Conservation (phyloP, 345 rosid species). For the Salix arbutifolia region DNA sequence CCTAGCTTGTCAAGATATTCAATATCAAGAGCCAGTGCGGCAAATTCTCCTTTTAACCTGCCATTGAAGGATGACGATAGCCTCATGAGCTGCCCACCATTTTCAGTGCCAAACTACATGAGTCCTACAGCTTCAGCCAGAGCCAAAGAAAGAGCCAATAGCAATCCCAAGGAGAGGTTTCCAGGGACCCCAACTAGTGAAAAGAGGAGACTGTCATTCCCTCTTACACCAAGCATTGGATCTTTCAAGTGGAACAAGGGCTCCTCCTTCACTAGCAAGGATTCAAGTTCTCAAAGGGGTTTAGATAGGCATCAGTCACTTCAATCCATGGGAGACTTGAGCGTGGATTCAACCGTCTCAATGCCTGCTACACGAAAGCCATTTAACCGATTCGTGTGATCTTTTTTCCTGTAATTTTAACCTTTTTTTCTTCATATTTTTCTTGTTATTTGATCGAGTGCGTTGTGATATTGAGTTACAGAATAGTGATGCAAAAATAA, state of each 20-base stretch:
- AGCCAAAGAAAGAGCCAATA: constrained; percentile 70
- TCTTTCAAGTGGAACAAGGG: constrained; percentile 83
- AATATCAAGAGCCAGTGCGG: constrained; percentile 53
- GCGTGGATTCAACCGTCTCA: constrained; percentile 77
- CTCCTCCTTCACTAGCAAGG: constrained; percentile 55
- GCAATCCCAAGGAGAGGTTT: constrained; percentile 65
- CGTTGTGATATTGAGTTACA: constrained; percentile 36
- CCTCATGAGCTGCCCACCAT: constrained; percentile 85
- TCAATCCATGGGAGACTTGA: constrained; percentile 54
- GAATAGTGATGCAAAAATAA: constrained; percentile 20
- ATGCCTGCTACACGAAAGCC: constrained; percentile 76
- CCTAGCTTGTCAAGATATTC: constrained; percentile 55
- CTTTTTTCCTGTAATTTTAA: constrained; percentile 8
- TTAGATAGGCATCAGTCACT: constrained; percentile 14
- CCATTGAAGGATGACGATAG: constrained; percentile 87
- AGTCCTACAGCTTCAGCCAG: constrained; percentile 71
- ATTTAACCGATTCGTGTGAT: constrained; percentile 96
- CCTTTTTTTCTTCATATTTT: constrained; percentile 12
- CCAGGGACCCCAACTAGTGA: constrained; percentile 65
- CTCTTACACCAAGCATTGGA: constrained; percentile 60
- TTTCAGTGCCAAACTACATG: constrained; percentile 89
- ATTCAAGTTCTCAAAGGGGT: constrained; percentile 38
- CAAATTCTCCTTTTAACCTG: constrained; percentile 48
- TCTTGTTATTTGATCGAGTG: constrained; percentile 46
- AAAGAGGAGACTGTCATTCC: constrained; percentile 68